Percentiles rank a stretch among this genome's conserved stretches.
Evolutionary conservation across 345 rosid genomes (phyloP).

Genomic region (rapeseed (Brassica napus)): DNA sequence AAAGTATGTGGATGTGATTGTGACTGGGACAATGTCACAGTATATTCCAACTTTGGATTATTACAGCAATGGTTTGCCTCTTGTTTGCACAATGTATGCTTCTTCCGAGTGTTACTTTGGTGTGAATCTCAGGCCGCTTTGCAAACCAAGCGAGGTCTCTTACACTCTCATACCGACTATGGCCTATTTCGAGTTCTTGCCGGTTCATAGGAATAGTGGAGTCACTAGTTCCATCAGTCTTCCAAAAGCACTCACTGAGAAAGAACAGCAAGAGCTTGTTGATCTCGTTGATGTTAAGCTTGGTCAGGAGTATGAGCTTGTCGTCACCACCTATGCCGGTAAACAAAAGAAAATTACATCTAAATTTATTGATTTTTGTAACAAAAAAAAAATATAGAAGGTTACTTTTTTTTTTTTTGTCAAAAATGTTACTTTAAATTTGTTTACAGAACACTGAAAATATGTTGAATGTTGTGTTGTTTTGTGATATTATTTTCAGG

Average conservation of each 20-base stretch:
- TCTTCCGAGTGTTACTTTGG: conserved; percentile 98
- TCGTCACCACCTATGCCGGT: conserved; percentile 98
- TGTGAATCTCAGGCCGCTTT: conserved; percentile 75
- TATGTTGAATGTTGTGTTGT: background rate
- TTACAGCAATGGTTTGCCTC: conserved; percentile 81
- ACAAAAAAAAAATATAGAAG: background rate
- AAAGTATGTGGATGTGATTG: conserved; percentile 90
- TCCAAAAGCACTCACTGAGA: conserved; percentile 73
- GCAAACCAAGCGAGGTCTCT: conserved; percentile 86
- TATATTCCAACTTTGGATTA: conserved; percentile 92
- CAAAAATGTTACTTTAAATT: background rate
- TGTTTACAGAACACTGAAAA: background rate
- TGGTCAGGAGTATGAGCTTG: conserved; percentile 94
- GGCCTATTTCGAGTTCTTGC: conserved; percentile 96
- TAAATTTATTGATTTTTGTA: background rate
- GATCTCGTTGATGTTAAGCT: conserved; percentile 94
- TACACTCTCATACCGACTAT: conserved; percentile 87
- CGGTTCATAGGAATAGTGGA: conserved; percentile 70
- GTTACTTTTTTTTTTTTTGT: no score
- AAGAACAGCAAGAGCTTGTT: conserved; percentile 77
- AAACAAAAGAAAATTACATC: background rate
- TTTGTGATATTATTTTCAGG: conserved; percentile 45
- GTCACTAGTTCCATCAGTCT: conserved; percentile 57
- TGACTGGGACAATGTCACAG: conserved; percentile 99
- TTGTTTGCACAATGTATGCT: conserved; percentile 97